Base-by-base conservation (phyloP, 1,284 basidiomycete species). In the Hypsizygus ulmarius region DNA sequence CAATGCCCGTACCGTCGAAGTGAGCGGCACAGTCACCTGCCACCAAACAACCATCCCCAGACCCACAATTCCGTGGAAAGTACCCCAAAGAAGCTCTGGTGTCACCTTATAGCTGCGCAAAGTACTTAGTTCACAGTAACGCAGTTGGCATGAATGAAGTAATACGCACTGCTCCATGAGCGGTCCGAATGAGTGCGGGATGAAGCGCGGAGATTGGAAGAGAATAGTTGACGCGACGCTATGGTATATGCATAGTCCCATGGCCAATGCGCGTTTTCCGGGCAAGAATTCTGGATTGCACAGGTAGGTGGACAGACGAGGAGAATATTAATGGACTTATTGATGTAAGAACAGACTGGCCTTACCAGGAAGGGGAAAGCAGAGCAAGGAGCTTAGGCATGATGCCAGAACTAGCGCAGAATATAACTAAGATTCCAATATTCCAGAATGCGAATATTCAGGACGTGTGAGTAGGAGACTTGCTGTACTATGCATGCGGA, bases 181-280 rank as follows among this genome's bases (percentile, higher is more conserved):
- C 0, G 73, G 44, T 1, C 90, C 90, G 48, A 92, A 81, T 0
- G 80, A 74, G 51, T 81, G 73, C 10, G 88, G 87, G 50, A 93
- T 84, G 61, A 93, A 87, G 18, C 88, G 80, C 0, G 88, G 88
- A 0, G 86, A 76, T 54, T 87, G 80, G 64, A 81, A 84, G 42
- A 92, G 76, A 34, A 91, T 67, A 0, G 87, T 89, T 0, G 88
- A 89, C 32, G 77, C 77, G 19, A 84, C 68, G 55, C 75, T 82
- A 63, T 93, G 90, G 64, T 92, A 92, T 9, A 91, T 59, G 50
- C 86, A 82, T 4, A 93, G 74, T 10, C 75, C 79, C 41, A 92
- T 82, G 0, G 87, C 90, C 2, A 90, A 67, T 0, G 87, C 90
- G 12, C 90, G 81, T 67, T 93, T 93, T 6, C 89, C 88, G 0